phyloP scores from a whole-genome alignment of 1,139 yeast genomes.

The Taphrina communis region DNA sequence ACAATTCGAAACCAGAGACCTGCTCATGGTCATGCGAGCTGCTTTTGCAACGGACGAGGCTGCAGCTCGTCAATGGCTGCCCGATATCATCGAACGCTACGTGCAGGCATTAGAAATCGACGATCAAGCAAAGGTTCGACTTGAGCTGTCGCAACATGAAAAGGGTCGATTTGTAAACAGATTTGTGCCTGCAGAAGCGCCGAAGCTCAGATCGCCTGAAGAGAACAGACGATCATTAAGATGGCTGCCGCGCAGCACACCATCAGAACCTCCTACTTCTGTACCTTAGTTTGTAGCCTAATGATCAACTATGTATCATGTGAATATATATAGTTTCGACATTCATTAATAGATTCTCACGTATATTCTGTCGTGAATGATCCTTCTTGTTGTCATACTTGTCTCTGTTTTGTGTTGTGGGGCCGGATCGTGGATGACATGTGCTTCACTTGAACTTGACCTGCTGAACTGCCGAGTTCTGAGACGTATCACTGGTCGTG shows the following conservation, averaged over 20 bases:
- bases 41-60: slow-evolving; percentile 1
- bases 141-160: slow-evolving; percentile 4
- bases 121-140: background rate
- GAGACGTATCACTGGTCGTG: too few relatives aligned
- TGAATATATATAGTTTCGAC: too few relatives aligned
- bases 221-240: background rate
- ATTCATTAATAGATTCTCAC: too few relatives aligned
- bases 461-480: too few relatives aligned
- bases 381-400: too few relatives aligned
- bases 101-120: background rate
- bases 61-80: slow-evolving; percentile 9
- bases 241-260: slow-evolving; percentile 2
- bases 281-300: background rate
- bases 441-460: too few relatives aligned
- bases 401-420: too few relatives aligned
- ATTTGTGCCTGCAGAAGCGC: background rate
- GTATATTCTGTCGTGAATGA: too few relatives aligned
- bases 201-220: background rate
- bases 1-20: slow-evolving; percentile 10
- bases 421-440: too few relatives aligned
- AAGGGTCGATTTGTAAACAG: background rate
- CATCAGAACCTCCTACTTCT: background rate
- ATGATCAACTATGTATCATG: too few relatives aligned
- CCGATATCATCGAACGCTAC: slow-evolving; percentile 1
- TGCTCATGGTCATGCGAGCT: slow-evolving; percentile 27